Base-by-base conservation (phyloP, 257 asterid genomes). In the Lavandula angustifolia region DNA sequence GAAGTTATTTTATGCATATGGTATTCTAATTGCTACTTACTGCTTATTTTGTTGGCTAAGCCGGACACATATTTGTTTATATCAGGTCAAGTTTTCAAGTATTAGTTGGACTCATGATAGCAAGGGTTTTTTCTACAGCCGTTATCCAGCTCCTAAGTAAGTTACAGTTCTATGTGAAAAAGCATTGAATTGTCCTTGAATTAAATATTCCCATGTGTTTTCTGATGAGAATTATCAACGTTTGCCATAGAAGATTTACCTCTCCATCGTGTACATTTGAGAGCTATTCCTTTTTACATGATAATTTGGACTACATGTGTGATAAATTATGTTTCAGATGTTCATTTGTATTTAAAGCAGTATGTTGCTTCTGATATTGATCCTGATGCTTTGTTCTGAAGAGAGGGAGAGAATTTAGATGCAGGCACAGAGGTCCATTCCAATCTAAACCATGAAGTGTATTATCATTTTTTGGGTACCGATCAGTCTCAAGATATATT, bases 121-220 rank as follows among this genome's bases (percentile, higher is more conserved):
- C 81, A 90, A 83, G 76, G 99, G 99, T 4, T 92, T 87, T 70
- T 92, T 89, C 80, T 89, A 92, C 79, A 78, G 95, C 80, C 95
- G 99, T 52, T 94, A 86, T 72, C 99, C 97, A 50, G 78, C 92
- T 73, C 98, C 92, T 6, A 71, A 53, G 95, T 94, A 78, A 78
- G 98, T 71, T 10, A 50, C 32, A 54, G 9, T 58, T 46, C 14
- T 14, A n/a, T 60, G 29, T 37, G 7, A 5, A 38, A 17, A 58
- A 32, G 14, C 35, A 9, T 58, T 44, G 46, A 34, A 13, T 6
- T 67, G 58, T 46, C 54, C 54, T 64, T 46, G 67, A 48, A 49
- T 48, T 57, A 4, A 17, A 17, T 49, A 42, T 62, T 54, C 4
- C 68, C 41, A 34, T 29, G 31, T 44, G 27, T 59, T 61, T 54